Conservation (phyloP, 768 basidiomycete species). For the Leccinum disarticulatum region DNA sequence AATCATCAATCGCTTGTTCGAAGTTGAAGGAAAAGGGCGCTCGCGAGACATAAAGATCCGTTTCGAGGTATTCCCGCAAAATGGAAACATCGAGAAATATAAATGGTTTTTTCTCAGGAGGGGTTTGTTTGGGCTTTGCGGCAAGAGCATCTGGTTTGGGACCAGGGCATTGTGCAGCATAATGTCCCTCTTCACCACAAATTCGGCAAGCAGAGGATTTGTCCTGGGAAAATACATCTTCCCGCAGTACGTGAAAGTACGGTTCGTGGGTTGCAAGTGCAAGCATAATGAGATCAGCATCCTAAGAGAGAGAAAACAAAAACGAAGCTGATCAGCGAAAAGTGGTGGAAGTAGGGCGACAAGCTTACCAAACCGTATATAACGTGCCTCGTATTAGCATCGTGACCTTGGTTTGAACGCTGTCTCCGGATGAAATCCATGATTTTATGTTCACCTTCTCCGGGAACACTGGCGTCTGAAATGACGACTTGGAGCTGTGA, state of each 20-base stretch:
- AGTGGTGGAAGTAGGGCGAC: not conserved
- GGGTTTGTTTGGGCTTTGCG: conserved; percentile 43
- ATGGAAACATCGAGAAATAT: conserved; percentile 98
- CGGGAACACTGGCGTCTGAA: conserved; percentile 95
- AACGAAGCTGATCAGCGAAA: conserved; percentile 11
- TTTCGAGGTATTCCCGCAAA: conserved; percentile 96
- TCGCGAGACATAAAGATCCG: conserved; percentile 85
- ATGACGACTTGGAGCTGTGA: conserved; percentile 89
- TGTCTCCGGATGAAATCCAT: conserved; percentile 98
- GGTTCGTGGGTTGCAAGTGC: conserved; percentile 97
- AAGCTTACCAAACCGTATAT: conserved; percentile 89
- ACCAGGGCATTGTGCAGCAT: conserved; percentile 91
- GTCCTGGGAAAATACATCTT: conserved; percentile 94
- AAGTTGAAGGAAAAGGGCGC: conserved; percentile 84
- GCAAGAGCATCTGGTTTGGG: conserved; percentile 59
- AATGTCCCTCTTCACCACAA: conserved; percentile 94
- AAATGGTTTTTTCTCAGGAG: conserved; percentile 82
- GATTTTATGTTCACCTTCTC: conserved; percentile 99
- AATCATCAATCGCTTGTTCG: conserved; percentile 98
- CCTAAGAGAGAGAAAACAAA: conserved; percentile 45
- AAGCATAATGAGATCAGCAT: conserved; percentile 99
- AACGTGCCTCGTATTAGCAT: conserved; percentile 94
- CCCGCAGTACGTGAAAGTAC: conserved; percentile 94
- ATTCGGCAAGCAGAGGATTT: conserved; percentile 80
- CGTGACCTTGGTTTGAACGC: conserved; percentile 81